phyloP scores from a whole-genome alignment of 768 basidiomycete species.

The Leccinellum rugosiceps region DNA sequence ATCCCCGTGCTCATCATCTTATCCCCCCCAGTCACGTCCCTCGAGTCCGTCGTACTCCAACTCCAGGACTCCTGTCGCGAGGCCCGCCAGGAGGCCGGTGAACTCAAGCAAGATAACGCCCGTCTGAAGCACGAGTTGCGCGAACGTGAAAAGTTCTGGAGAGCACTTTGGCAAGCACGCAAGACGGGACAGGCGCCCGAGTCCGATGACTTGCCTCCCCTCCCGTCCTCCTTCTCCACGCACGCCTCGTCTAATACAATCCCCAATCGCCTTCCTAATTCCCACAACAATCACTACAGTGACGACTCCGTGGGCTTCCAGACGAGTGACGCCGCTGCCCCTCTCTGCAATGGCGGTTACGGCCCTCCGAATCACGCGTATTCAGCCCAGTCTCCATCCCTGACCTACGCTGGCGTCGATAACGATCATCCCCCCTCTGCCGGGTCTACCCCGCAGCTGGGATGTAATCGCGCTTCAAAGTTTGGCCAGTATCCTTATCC shows the following conservation, averaged over 20 bases:
- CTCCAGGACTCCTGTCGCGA: conserved; percentile 80
- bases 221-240: conserved; percentile 42
- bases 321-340: conserved; percentile 43
- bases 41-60: conserved; percentile 81
- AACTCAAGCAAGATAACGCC: conserved; percentile 62
- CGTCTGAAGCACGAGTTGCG: conserved; percentile 61
- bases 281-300: conserved; percentile 32
- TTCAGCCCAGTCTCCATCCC: conserved; percentile 46
- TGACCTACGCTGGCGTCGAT: conserved; percentile 36
- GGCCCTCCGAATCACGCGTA: conserved; percentile 39
- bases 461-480: conserved; percentile 45
- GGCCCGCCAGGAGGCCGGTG: conserved; percentile 55
- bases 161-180: conserved; percentile 61
- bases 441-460: conserved; percentile 30
- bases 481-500: conserved; percentile 50
- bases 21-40: conserved; percentile 59
- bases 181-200: conserved; percentile 54
- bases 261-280: conserved; percentile 39
- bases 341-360: conserved; percentile 45
- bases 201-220: conserved; percentile 48
- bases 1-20: conserved; percentile 14
- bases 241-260: conserved; percentile 33
- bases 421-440: conserved; percentile 28
- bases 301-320: conserved; percentile 50
- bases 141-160: conserved; percentile 75